Percentiles rank a stretch among this genome's conserved stretches.
Evolutionary conservation across 345 rosid genomes (phyloP).

Genomic region (Euclidium syriacum): DNA sequence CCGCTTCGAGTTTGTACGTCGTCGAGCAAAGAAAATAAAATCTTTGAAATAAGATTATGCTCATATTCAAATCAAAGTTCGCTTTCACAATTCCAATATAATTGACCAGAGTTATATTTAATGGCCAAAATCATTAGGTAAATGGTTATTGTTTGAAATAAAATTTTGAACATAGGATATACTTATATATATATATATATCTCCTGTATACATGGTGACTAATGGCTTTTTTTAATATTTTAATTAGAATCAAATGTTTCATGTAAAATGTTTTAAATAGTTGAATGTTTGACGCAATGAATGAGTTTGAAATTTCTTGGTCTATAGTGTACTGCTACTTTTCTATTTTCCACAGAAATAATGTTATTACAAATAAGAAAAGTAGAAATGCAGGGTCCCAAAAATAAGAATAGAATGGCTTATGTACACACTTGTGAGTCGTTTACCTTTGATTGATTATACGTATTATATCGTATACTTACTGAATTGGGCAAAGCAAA

Average conservation of each 20-base stretch:
- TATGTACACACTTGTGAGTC: too few species aligned
- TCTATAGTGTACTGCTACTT: slow-evolving; percentile 7
- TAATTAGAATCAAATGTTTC: neutral
- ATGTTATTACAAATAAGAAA: neutral
- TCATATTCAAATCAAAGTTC: neutral
- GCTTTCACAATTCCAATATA: neutral
- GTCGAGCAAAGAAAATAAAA: neutral
- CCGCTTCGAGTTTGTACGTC: too few species aligned
- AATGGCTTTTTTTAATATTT: neutral
- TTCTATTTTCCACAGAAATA: slow-evolving; percentile 6
- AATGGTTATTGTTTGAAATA: neutral
- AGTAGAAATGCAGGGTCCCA: neutral
- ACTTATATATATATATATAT: neutral
- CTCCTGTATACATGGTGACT: neutral
- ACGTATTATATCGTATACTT: too few species aligned
- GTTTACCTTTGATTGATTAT: too few species aligned
- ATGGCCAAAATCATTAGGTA: neutral
- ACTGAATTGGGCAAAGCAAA: too few species aligned
- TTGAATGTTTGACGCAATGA: neutral
- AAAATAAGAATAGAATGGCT: too few species aligned
- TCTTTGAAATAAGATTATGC: neutral
- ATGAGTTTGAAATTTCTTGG: slow-evolving; percentile 8
- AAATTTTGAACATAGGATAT: too few species aligned
- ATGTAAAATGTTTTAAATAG: neutral
- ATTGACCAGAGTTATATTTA: neutral